Evolutionary conservation across 2,329 filamentous ascomycete species (phyloP).

Genomic region (Sordariomycetes sp.): DNA sequence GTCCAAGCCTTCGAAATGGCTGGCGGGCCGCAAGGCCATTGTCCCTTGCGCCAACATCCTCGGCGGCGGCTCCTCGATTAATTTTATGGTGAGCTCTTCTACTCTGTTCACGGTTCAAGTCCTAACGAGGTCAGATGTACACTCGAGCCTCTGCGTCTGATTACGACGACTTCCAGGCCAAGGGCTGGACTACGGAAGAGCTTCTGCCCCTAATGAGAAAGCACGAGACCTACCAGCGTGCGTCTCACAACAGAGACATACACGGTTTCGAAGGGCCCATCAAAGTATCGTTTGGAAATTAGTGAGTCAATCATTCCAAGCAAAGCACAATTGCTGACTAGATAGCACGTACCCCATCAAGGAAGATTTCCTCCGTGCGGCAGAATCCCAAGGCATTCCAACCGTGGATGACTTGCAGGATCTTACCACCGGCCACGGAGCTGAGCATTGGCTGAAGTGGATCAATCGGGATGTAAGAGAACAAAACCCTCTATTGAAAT

Average conservation of each 20-base stretch:
- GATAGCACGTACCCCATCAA: conserved; percentile 63
- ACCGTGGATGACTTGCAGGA: conserved; percentile 71
- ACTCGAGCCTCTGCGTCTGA: conserved; percentile 63
- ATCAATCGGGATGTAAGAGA: conserved; percentile 57
- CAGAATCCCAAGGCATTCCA: conserved; percentile 65
- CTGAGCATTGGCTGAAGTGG: conserved; percentile 81
- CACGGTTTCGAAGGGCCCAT: conserved; percentile 75
- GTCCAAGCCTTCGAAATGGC: conserved; percentile 63
- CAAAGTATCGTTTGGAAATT: conserved; percentile 74
- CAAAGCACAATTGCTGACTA: conserved; percentile 2
- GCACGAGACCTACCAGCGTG: conserved; percentile 67
- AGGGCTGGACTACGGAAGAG: conserved; percentile 72
- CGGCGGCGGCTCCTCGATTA: conserved; percentile 65
- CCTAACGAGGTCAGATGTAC: conserved; percentile 45
- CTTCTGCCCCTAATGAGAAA: conserved; percentile 71
- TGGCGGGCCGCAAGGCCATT: conserved; percentile 60
- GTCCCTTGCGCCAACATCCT: conserved; percentile 68
- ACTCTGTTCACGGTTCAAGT: conserved; percentile 18
- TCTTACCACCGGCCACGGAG: conserved; percentile 57
- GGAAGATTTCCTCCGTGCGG: conserved; percentile 68
- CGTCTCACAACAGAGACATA: conserved; percentile 52
- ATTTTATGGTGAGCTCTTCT: conserved; percentile 51
- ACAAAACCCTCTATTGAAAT: conserved; percentile 17
- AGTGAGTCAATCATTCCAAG: conserved; percentile 21
- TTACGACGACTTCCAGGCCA: conserved; percentile 71